Conservation (phyloP, 129 eudicot species). For the Flaveria linearis region DNA sequence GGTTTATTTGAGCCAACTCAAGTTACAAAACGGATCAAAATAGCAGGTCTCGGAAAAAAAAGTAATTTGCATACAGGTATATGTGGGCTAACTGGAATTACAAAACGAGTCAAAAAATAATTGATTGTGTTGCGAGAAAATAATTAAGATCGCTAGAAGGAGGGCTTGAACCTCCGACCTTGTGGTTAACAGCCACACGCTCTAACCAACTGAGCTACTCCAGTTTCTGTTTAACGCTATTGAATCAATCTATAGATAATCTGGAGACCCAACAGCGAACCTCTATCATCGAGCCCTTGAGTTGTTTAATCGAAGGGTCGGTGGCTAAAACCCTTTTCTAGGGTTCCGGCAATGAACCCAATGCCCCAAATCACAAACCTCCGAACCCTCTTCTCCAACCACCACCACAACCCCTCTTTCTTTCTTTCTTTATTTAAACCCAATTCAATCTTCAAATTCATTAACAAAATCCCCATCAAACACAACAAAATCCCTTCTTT, state of each 20-base stretch:
- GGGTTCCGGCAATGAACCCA: slow-evolving; percentile 28
- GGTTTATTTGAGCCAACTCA: too few species aligned
- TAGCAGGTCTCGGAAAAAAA: background rate
- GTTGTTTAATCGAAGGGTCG: slow-evolving; percentile 15
- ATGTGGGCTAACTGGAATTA: background rate
- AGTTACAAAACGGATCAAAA: too few species aligned
- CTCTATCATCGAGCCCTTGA: background rate
- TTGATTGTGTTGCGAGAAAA: background rate
- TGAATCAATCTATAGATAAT: background rate
- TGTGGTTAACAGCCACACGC: slow-evolving; percentile 99
- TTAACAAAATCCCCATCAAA: slow-evolving; percentile 12
- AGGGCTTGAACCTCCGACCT: slow-evolving; percentile 99
- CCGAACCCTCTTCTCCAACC: slow-evolving; percentile 60
- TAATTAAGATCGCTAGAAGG: slow-evolving; percentile 65
- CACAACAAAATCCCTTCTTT: background rate
- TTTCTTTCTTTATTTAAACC: slow-evolving; percentile 36
- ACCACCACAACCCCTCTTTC: slow-evolving; percentile 31
- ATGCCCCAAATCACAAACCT: slow-evolving; percentile 69
- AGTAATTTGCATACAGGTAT: background rate
- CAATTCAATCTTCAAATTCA: slow-evolving; percentile 35
- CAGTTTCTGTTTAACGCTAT: slow-evolving; percentile 31
- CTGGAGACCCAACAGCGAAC: background rate
- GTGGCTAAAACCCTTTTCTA: slow-evolving; percentile 29
- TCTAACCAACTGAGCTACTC: slow-evolving; percentile 99
- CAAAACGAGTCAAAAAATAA: background rate